These are phyloP conservation scores for Brassica carinata DNA, from an alignment of 345 rosid species.

Conservation along the genomic window DNA sequence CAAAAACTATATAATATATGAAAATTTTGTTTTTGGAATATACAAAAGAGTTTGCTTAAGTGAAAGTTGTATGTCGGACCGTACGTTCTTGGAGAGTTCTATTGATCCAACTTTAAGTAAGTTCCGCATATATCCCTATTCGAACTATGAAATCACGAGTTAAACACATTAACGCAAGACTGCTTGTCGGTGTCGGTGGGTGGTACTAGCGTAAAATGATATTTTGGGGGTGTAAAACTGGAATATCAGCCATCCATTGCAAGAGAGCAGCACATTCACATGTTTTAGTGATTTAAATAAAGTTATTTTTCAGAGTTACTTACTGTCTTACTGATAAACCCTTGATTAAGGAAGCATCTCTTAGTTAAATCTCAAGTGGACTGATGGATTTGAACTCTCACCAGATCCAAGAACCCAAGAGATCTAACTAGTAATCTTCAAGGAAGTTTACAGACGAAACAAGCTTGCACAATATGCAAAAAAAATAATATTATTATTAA, in stretches of 20 bases:
- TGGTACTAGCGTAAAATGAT: constrained; percentile 2
- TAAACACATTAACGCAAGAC: constrained; percentile 28
- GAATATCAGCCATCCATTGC: background rate
- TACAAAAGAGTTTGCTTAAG: constrained; percentile 26
- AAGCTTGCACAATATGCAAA: background rate
- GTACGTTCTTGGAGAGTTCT: constrained; percentile 35
- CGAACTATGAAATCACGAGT: constrained; percentile 30
- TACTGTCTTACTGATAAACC: constrained; percentile 6
- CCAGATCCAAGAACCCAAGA: constrained; percentile 37
- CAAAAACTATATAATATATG: background rate
- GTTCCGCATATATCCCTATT: constrained; percentile 27
- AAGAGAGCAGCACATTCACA: constrained; percentile 26
- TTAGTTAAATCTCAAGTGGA: constrained; percentile 23
- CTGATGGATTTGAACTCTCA: constrained; percentile 22
- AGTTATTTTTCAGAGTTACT: background rate
- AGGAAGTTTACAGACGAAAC: background rate
- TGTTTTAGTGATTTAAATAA: constrained; percentile 16
- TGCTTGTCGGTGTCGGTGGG: constrained; percentile 43
- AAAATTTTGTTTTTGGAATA: background rate
- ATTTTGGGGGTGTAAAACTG: constrained; percentile 9
- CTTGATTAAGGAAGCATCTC: constrained; percentile 32
- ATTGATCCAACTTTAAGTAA: background rate
- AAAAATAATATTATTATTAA: too few species aligned
- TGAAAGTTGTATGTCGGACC: constrained; percentile 34
- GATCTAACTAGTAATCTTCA: constrained; percentile 10